A percentile compares a stretch with the other conserved stretches of the same genome.
Evolutionary conservation across 495 filamentous ascomycete genomes (phyloP).

Genomic region (Pyrenopolyporus hunteri): DNA sequence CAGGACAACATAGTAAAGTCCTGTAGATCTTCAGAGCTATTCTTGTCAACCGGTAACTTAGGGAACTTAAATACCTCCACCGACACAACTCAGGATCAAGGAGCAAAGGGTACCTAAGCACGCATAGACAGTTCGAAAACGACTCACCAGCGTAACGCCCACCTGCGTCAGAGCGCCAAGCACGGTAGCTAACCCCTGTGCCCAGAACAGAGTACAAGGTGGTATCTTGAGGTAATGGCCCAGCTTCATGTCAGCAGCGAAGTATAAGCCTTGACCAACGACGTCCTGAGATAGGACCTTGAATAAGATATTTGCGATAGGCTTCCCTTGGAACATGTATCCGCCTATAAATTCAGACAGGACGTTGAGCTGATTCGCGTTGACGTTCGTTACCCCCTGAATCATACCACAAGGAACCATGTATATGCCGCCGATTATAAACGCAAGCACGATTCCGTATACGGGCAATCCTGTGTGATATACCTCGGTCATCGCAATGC

Average conservation of each 20-base stretch:
- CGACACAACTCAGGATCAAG: too few relatives aligned
- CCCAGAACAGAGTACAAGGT: constrained; percentile 37
- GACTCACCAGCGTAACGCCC: constrained; percentile 35
- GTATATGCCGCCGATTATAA: constrained; percentile 44
- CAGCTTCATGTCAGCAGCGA: constrained; percentile 41
- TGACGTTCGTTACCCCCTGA: constrained; percentile 39
- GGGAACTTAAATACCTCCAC: too few relatives aligned
- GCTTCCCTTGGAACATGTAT: constrained; percentile 39
- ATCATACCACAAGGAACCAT: constrained; percentile 43
- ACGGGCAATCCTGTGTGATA: constrained; percentile 38
- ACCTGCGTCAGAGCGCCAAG: constrained; percentile 36
- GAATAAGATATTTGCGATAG: constrained; percentile 40
- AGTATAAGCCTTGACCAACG: constrained; percentile 41
- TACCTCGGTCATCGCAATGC: constrained; percentile 39
- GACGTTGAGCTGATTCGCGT: constrained; percentile 40
- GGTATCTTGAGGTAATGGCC: constrained; percentile 43
- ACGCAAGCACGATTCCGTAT: constrained; percentile 38
- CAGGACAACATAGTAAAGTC: too few relatives aligned
- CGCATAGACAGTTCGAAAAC: too few relatives aligned
- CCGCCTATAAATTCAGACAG: constrained; percentile 43
- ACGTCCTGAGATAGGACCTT: constrained; percentile 40
- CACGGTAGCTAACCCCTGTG: constrained; percentile 36
- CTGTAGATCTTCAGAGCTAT: too few relatives aligned
- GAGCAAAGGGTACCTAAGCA: background rate
- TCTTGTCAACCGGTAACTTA: too few relatives aligned